Evolutionary conservation across 805 yeast species (phyloP).

Genomic region (Candida corydali): DNA sequence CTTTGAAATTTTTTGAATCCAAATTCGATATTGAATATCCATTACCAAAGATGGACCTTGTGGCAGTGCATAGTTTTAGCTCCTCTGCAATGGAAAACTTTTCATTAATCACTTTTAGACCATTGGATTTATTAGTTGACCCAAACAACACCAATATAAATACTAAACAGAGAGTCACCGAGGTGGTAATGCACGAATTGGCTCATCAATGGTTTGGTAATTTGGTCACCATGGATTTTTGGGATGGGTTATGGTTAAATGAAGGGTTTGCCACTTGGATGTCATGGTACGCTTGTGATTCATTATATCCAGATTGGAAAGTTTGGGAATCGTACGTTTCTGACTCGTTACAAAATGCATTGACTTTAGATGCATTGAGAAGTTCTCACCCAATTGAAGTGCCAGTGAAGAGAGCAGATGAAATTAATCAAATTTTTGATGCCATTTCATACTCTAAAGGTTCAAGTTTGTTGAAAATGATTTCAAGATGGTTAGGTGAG

Average conservation of each 20-base stretch:
- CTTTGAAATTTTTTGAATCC: conserved; percentile 67
- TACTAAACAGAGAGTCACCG: conserved; percentile 72
- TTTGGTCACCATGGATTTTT: conserved; percentile 87
- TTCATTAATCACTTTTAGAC: conserved; percentile 76
- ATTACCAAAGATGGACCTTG: conserved; percentile 76
- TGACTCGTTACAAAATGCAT: conserved; percentile 71
- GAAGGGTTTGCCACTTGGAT: conserved; percentile 92
- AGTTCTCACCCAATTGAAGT: conserved; percentile 86
- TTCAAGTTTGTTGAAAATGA: conserved; percentile 74
- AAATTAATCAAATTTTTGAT: conserved; percentile 80
- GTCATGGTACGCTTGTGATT: conserved; percentile 81
- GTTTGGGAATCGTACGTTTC: conserved; percentile 83
- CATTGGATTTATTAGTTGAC: conserved; percentile 69
- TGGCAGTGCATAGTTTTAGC: conserved; percentile 77
- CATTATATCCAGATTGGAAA: conserved; percentile 78
- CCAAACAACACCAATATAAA: conserved; percentile 62
- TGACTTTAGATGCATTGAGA: conserved; percentile 71
- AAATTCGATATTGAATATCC: conserved; percentile 74
- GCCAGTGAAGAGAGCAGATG: conserved; percentile 72
- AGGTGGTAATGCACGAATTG: conserved; percentile 83
- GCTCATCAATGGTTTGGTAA: conserved; percentile 94
- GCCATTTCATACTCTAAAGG: conserved; percentile 83
- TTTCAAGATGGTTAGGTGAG: conserved; percentile 75
- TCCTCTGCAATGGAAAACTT: conserved; percentile 92
- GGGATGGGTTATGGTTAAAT: conserved; percentile 87